Evolutionary conservation across 78 protist species (phyloP), one percentile per base, ranked within the genome.

Genomic region (Cavenderia fasciculata): DNA sequence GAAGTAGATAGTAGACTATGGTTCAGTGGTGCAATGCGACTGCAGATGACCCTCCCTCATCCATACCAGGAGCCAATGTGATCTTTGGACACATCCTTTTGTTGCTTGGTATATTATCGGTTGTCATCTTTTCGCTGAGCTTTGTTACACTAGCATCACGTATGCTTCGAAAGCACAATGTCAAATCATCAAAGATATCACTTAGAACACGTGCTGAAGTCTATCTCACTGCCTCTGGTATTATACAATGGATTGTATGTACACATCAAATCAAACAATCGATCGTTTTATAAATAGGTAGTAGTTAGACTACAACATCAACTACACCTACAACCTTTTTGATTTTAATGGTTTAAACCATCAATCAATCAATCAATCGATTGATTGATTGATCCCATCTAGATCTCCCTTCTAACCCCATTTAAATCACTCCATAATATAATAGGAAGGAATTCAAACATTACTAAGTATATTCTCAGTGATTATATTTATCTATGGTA

Each of bases 391-490:
- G n/a, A n/a, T n/a, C n/a, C n/a, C n/a, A n/a, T n/a, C n/a, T n/a
- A n/a, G n/a, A n/a, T n/a, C n/a, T n/a, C n/a, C n/a, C n/a, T n/a
- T n/a, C n/a, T n/a, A n/a, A n/a, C n/a, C n/a, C n/a, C n/a, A n/a
- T n/a, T n/a, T n/a, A n/a, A n/a, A n/a, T n/a, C n/a, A n/a, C n/a
- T n/a, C n/a, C n/a, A n/a, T n/a, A n/a, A n/a, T 18, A 19, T 25
- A 34, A 33, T 49, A 79, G 88, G 90, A 82, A 82, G 90, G 77
- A 29, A 68, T 82, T 40, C 90, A 82, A 54, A 69, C 73, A 41
- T 6, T 82, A 19, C 61, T 82, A 33, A 52, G 70, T 54, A 34
- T 82, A 38, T 31, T 68, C 21, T 82, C 90, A 82, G 90, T 82
- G 4, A 41, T 46, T 27, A 61, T 43, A 56, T 82, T 82, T 43